Conservation (phyloP, 1,139 yeast species). For the Meyerozyma guilliermondii region DNA sequence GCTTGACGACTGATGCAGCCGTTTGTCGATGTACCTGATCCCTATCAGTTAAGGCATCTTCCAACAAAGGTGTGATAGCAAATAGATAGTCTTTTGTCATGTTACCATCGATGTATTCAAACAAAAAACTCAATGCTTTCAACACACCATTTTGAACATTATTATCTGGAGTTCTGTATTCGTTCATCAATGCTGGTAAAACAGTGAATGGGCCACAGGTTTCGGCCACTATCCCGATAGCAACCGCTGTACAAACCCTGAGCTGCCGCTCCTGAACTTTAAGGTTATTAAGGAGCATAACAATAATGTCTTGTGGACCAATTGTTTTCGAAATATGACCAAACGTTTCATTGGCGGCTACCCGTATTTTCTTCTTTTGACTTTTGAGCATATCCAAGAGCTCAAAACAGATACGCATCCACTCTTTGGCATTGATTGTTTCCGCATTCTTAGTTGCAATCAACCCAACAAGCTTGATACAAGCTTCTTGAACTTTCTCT, state of each 20-base stretch:
- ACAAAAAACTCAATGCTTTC: constrained; percentile 87
- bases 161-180: constrained; percentile 85
- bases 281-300: constrained; percentile 76
- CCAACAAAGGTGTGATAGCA: constrained; percentile 74
- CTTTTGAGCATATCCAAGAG: constrained; percentile 85
- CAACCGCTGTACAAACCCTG: constrained; percentile 96
- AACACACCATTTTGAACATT: constrained; percentile 95
- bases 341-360: constrained; percentile 86
- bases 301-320: constrained; percentile 94
- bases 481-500: constrained; percentile 85
- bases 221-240: constrained; percentile 95
- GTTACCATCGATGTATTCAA: constrained; percentile 80
- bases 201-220: constrained; percentile 92
- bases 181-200: constrained; percentile 95
- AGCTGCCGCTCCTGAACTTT: constrained; percentile 94
- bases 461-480: constrained; percentile 74
- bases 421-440: constrained; percentile 84
- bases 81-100: constrained; percentile 79
- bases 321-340: constrained; percentile 89
- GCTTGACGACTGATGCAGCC: constrained; percentile 84
- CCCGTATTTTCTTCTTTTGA: constrained; percentile 70
- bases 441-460: constrained; percentile 86
- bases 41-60: constrained; percentile 87
- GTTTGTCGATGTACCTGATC: constrained; percentile 95
- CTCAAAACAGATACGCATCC: constrained; percentile 97